Evolutionary conservation across 2,329 filamentous ascomycete species (phyloP).

Genomic region (Bipolaris bicolor): DNA sequence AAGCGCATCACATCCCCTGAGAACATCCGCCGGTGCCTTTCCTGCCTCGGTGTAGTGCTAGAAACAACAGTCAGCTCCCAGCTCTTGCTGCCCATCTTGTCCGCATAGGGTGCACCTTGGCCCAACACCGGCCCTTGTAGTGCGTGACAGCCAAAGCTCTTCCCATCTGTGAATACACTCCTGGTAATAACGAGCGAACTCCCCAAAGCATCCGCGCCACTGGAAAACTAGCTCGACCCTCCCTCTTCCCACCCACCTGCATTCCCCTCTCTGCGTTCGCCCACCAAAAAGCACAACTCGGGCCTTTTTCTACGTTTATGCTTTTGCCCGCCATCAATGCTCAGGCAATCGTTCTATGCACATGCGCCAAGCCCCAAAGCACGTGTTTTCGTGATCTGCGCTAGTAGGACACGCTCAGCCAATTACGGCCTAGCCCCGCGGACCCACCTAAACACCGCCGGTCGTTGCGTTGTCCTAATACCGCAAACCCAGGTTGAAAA

Average conservation of each 20-base stretch:
- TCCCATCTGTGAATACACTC: background rate
- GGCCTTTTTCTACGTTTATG: background rate
- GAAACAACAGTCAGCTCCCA: slow-evolving; percentile 2
- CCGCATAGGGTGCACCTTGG: background rate
- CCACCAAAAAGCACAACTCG: slow-evolving; percentile 1
- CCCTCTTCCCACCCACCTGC: background rate
- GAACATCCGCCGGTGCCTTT: background rate
- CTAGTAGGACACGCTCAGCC: background rate
- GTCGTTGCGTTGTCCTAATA: background rate
- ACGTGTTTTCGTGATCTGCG: slow-evolving; percentile 7
- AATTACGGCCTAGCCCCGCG: background rate
- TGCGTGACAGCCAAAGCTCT: background rate
- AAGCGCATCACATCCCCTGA: slow-evolving; percentile 10
- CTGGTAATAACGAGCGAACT: background rate
- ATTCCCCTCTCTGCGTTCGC: background rate
- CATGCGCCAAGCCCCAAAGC: background rate
- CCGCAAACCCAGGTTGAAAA: background rate
- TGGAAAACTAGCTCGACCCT: background rate
- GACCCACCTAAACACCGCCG: slow-evolving; percentile 3
- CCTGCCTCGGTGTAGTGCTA: background rate
- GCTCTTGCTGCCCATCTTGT: background rate
- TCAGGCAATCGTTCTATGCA: background rate
- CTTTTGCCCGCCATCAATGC: background rate
- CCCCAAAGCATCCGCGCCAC: background rate
- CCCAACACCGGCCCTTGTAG: background rate